Percentiles rank a stretch among this genome's conserved stretches.
These are phyloP conservation scores for Tetraselmis chui DNA, from an alignment of 139 green algal species.

Conservation along the genomic window DNA sequence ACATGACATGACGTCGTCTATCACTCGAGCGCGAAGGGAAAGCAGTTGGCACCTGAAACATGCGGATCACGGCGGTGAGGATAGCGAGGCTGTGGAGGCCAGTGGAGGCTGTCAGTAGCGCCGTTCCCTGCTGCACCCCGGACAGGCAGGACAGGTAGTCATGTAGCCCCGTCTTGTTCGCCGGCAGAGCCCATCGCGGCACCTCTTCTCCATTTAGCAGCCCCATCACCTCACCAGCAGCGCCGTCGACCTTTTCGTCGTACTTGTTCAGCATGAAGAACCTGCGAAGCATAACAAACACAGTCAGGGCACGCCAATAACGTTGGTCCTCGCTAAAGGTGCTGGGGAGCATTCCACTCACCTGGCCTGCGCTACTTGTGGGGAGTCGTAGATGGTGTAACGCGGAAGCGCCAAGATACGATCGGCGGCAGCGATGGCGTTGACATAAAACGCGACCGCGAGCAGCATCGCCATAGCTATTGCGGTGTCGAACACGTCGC, in stretches of 20 bases:
- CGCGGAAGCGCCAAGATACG: not conserved
- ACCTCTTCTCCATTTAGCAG: not conserved
- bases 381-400: not conserved
- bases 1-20: too few relatives aligned
- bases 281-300: not conserved
- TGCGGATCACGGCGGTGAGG: not conserved
- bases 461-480: not conserved
- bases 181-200: not conserved
- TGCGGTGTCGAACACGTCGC: not conserved
- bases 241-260: not conserved
- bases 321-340: too few relatives aligned
- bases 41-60: slow-evolving; percentile 1
- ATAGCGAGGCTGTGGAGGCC: not conserved
- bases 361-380: not conserved
- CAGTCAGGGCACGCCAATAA: too few relatives aligned
- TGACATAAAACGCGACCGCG: not conserved
- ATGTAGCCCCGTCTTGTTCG: not conserved
- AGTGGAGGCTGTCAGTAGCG: not conserved
- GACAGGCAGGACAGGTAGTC: not conserved
- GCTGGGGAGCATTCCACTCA: too few relatives aligned
- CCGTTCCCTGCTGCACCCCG: not conserved
- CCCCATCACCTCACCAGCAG: too few relatives aligned
- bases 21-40: too few relatives aligned
- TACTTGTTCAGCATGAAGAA: not conserved
- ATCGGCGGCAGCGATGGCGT: not conserved